These are phyloP conservation scores for Conidiobolus incongruus DNA, from an alignment of 371 early-diverging fungal species.

Conservation along the genomic window DNA sequence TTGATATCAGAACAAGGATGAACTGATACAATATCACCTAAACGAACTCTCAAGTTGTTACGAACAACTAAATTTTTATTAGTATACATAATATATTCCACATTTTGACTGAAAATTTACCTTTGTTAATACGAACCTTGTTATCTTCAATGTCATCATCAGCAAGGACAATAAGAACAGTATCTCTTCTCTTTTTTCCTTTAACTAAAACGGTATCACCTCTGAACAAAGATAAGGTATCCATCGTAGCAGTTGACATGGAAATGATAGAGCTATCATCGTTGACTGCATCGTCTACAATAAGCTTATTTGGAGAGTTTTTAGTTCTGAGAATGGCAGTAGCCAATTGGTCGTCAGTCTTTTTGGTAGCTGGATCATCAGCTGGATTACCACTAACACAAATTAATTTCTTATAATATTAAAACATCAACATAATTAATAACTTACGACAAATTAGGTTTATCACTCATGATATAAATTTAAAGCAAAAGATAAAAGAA, in stretches of 20 bases:
- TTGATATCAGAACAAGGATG: conserved; percentile 92
- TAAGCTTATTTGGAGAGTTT: conserved; percentile 86
- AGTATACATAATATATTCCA: neutral
- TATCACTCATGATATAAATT: too few species aligned
- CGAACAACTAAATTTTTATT: conserved; percentile 45
- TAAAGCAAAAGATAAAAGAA: too few species aligned
- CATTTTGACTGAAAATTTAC: conserved; percentile 12
- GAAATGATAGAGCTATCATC: conserved; percentile 92
- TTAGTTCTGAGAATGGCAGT: conserved; percentile 91
- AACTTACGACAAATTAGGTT: too few species aligned
- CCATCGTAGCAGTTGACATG: conserved; percentile 83
- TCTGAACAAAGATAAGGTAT: conserved; percentile 71
- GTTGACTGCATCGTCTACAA: conserved; percentile 89
- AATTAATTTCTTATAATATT: too few species aligned
- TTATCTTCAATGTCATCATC: conserved; percentile 83
- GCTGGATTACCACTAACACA: conserved; percentile 17
- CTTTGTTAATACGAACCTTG: conserved; percentile 85
- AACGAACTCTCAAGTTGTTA: conserved; percentile 88
- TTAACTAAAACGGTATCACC: conserved; percentile 92
- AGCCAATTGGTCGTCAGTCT: conserved; percentile 57
- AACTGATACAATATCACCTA: conserved; percentile 95
- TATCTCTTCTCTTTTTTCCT: conserved; percentile 97
- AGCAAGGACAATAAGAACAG: conserved; percentile 82
- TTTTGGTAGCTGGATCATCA: conserved; percentile 14
- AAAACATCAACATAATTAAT: too few species aligned